A percentile compares a stretch with the other conserved stretches of the same genome.
Conservation (phyloP, 2,329 filamentous ascomycete species). For the Pyricularia sp. region DNA sequence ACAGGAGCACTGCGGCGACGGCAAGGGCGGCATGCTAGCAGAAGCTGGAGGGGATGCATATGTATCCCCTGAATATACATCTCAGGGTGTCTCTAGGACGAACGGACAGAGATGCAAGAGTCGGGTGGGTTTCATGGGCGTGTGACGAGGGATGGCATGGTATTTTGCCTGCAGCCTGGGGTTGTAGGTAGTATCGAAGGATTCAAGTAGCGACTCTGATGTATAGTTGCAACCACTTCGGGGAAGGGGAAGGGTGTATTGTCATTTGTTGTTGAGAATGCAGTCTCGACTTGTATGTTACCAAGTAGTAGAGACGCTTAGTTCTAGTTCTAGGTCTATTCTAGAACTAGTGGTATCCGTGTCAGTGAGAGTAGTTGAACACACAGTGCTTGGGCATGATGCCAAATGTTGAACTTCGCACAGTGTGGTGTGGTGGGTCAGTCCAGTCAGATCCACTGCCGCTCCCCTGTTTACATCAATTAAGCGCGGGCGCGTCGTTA, state of each 20-base stretch:
- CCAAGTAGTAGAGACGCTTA: not conserved
- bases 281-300: not conserved
- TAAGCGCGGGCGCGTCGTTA: not conserved
- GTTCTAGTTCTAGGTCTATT: no score
- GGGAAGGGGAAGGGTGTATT: not conserved
- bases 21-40: not conserved
- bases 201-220: not conserved
- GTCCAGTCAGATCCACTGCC: not conserved
- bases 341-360: no score
- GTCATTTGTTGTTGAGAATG: not conserved
- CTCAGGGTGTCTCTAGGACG: not conserved
- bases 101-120: not conserved
- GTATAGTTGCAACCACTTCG: not conserved
- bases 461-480: not conserved
- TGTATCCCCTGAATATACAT: not conserved
- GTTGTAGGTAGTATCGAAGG: not conserved
- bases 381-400: not conserved
- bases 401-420: not conserved
- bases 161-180: not conserved
- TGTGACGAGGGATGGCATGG: not conserved
- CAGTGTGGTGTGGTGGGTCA: not conserved
- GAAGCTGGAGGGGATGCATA: not conserved
- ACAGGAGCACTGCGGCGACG: not conserved
- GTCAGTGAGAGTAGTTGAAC: not conserved
- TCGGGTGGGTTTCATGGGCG: not conserved